phyloP scores from a whole-genome alignment of 2,329 filamentous ascomycete species.

The Podosphaera xanthii region DNA sequence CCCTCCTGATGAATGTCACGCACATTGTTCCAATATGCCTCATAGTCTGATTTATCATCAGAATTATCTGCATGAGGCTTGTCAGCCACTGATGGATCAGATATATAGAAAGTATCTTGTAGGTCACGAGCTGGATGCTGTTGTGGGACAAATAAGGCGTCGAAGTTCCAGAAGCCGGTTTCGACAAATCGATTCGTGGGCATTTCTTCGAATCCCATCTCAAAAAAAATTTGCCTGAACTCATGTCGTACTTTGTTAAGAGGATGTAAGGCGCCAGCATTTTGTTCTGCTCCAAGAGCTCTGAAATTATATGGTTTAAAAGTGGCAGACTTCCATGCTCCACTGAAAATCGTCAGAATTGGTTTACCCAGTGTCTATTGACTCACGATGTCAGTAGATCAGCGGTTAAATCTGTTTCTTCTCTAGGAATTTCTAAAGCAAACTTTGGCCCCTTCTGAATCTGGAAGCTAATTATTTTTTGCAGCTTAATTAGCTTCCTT shows the following conservation, averaged over 20 bases:
- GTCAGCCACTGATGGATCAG: slow-evolving; percentile 61
- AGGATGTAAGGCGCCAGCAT: slow-evolving; percentile 38
- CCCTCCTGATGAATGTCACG: slow-evolving; percentile 71
- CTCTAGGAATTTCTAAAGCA: slow-evolving; percentile 67
- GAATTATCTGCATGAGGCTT: slow-evolving; percentile 33
- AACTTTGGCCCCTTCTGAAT: slow-evolving; percentile 74
- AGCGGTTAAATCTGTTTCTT: slow-evolving; percentile 83
- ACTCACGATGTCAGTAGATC: slow-evolving; percentile 57
- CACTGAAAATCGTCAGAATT: slow-evolving; percentile 21
- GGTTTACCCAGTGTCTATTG: neutral
- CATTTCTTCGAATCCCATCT: slow-evolving; percentile 98
- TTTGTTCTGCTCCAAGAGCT: slow-evolving; percentile 35
- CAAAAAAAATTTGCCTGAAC: slow-evolving; percentile 96
- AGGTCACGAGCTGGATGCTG: slow-evolving; percentile 94
- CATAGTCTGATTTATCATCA: slow-evolving; percentile 42
- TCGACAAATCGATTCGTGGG: slow-evolving; percentile 83
- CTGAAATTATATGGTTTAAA: slow-evolving; percentile 76
- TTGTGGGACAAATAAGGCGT: slow-evolving; percentile 86
- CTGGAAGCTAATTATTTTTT: slow-evolving; percentile 70
- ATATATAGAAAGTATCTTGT: slow-evolving; percentile 97
- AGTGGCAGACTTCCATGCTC: slow-evolving; percentile 75
- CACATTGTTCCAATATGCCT: slow-evolving; percentile 74
- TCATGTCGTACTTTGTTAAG: slow-evolving; percentile 90
- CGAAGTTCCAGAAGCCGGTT: slow-evolving; percentile 98
- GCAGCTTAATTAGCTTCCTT: slow-evolving; percentile 64